Conservation (phyloP, 345 rosid species). For the Linum usitatissimum region DNA sequence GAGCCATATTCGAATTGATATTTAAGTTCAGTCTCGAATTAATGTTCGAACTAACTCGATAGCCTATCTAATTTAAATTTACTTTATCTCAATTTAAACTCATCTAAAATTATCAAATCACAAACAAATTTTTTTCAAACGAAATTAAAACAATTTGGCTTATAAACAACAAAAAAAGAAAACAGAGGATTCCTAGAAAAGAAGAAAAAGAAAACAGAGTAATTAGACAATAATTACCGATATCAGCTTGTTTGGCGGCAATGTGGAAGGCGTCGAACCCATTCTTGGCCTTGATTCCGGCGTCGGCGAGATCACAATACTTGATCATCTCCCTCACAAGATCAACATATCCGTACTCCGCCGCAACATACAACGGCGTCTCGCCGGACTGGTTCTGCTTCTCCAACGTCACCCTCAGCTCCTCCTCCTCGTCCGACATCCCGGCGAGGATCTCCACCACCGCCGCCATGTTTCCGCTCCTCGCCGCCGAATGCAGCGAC, state of each 20-base stretch:
- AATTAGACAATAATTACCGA: constrained; percentile 30
- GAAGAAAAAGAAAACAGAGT: background rate
- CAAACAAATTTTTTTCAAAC: too few relatives aligned
- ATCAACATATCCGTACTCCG: constrained; percentile 69
- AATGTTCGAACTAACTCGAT: too few relatives aligned
- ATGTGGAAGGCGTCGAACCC: constrained; percentile 94
- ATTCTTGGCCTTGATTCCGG: constrained; percentile 79
- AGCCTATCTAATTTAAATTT: too few relatives aligned
- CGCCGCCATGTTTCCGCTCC: constrained; percentile 45
- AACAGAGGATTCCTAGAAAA: too few relatives aligned
- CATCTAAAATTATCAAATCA: too few relatives aligned
- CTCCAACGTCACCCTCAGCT: constrained; percentile 37
- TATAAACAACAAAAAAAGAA: too few relatives aligned
- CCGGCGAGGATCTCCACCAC: constrained; percentile 39
- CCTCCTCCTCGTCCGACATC: constrained; percentile 32
- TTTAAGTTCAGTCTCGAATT: too few relatives aligned
- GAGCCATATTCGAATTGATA: too few relatives aligned
- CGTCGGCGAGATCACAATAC: constrained; percentile 57
- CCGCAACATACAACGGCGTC: constrained; percentile 86
- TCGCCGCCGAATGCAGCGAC: constrained; percentile 62
- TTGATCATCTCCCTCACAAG: constrained; percentile 70
- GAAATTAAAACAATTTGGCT: too few relatives aligned
- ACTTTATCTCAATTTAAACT: too few relatives aligned
- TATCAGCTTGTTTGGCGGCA: constrained; percentile 92
- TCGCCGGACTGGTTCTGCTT: constrained; percentile 90